Evolutionary conservation across 306 rosid species (phyloP).

Genomic region (Dalbergia cultrata): DNA sequence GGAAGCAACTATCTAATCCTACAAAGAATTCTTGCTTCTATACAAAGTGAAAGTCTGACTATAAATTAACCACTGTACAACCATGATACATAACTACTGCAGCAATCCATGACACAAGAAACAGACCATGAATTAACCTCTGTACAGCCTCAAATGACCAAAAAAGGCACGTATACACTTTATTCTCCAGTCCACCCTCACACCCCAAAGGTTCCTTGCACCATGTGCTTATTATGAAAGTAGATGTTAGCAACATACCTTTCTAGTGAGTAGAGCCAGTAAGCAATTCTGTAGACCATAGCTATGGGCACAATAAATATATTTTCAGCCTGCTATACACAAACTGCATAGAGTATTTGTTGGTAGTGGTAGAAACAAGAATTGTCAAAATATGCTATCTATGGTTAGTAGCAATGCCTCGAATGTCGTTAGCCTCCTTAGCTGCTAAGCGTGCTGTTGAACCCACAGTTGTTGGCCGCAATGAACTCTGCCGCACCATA

Average conservation of each 20-base stretch:
- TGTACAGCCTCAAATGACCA: conserved; percentile 44
- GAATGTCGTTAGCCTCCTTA: conserved; percentile 49
- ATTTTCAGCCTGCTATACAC: conserved; percentile 32
- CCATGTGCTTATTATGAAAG: conserved; percentile 41
- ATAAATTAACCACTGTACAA: conserved; percentile 40
- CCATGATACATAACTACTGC: conserved; percentile 2
- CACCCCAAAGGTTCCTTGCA: conserved; percentile 47
- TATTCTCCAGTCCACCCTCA: conserved; percentile 43
- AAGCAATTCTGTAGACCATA: not conserved
- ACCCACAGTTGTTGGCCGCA: conserved; percentile 67
- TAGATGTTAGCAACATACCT: conserved; percentile 33
- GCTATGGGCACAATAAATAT: conserved; percentile 9
- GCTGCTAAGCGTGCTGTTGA: conserved; percentile 87
- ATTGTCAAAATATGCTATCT: conserved; percentile 38
- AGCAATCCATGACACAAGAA: conserved; percentile 47
- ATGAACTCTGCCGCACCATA: conserved; percentile 63
- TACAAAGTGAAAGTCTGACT: conserved; percentile 36
- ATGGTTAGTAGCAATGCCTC: conserved; percentile 44
- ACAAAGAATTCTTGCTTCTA: conserved; percentile 50
- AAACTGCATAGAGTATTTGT: conserved; percentile 26
- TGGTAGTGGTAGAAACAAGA: conserved; percentile 33
- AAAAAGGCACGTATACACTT: conserved; percentile 40
- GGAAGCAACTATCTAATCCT: conserved; percentile 44
- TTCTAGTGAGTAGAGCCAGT: conserved; percentile 39
- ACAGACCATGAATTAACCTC: conserved; percentile 21